Conservation (phyloP, 495 filamentous ascomycete genomes). For the Sordaria brevicollis region DNA sequence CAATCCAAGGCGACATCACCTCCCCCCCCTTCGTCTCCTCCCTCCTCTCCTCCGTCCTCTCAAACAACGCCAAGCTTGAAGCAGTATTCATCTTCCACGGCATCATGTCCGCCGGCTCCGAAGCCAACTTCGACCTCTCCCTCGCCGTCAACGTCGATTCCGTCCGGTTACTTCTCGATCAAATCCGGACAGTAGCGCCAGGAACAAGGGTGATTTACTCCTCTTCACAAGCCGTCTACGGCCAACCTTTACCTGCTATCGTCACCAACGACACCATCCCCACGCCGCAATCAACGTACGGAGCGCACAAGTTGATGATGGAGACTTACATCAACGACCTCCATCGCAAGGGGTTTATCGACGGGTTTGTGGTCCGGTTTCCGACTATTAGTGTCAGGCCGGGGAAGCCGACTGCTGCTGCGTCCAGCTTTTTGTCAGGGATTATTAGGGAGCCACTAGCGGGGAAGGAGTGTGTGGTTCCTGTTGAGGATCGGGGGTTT, state of each 20-base stretch:
- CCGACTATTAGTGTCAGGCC: conserved; percentile 69
- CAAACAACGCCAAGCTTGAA: conserved; percentile 32
- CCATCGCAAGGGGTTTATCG: conserved; percentile 57
- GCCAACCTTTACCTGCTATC: conserved; percentile 21
- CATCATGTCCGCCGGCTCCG: conserved; percentile 72
- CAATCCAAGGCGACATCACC: conserved; percentile 54
- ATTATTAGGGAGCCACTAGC: conserved; percentile 47
- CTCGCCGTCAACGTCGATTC: conserved; percentile 66
- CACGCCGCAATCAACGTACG: conserved; percentile 62
- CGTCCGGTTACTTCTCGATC: conserved; percentile 52
- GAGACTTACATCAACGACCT: conserved; percentile 70
- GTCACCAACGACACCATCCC: conserved; percentile 41
- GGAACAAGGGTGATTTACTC: conserved; percentile 58
- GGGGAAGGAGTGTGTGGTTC: conserved; percentile 55
- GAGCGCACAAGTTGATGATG: conserved; percentile 67
- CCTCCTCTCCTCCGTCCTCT: conserved; percentile 33
- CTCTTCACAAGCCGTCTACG: conserved; percentile 31
- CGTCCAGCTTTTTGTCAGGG: conserved; percentile 62
- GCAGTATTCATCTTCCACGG: conserved; percentile 74
- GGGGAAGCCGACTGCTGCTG: conserved; percentile 64
- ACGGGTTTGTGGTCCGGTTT: conserved; percentile 57
- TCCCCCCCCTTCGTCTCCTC: conserved; percentile 33
- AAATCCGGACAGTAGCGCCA: conserved; percentile 44
- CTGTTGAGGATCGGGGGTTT: conserved; percentile 46
- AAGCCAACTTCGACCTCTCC: conserved; percentile 66